Percentiles rank a stretch among this genome's conserved stretches.
phyloP scores from a whole-genome alignment of 257 asterid genomes.

The Primulina huaijiensis region DNA sequence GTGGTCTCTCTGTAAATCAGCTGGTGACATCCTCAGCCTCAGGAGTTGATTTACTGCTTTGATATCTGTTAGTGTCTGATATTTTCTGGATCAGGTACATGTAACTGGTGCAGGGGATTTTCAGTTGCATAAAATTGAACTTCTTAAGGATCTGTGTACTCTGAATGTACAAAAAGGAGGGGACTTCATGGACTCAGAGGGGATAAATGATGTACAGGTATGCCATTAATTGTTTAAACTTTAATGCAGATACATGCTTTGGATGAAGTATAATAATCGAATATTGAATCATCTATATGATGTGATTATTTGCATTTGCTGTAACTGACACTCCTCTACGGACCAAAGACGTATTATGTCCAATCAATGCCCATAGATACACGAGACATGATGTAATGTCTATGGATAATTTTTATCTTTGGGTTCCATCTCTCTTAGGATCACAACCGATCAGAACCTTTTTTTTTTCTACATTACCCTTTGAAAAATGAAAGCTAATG shows the following conservation, averaged over 20 bases:
- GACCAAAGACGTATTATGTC: conserved; percentile 7
- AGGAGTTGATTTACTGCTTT: conserved; percentile 17
- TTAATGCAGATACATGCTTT: background rate
- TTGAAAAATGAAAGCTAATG: background rate
- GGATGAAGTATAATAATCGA: background rate
- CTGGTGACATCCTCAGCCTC: conserved; percentile 56
- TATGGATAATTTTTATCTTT: background rate
- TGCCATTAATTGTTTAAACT: conserved; percentile 1
- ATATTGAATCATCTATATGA: background rate
- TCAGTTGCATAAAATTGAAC: conserved; percentile 77
- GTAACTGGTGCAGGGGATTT: conserved; percentile 97
- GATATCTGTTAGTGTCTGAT: conserved; percentile 28
- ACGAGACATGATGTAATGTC: background rate
- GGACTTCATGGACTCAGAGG: conserved; percentile 71
- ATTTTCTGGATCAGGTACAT: conserved; percentile 70
- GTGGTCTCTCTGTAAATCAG: conserved; percentile 76
- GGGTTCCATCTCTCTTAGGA: background rate
- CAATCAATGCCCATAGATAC: background rate
- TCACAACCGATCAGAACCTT: background rate
- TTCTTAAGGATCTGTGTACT: conserved; percentile 80
- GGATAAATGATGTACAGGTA: conserved; percentile 50
- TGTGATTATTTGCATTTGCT: background rate
- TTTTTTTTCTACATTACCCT: background rate
- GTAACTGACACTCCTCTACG: conserved; percentile 1
- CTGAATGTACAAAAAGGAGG: conserved; percentile 59